Evolutionary conservation across 2,329 filamentous ascomycete genomes (phyloP).

Genomic region (Calonectria honghensis): DNA sequence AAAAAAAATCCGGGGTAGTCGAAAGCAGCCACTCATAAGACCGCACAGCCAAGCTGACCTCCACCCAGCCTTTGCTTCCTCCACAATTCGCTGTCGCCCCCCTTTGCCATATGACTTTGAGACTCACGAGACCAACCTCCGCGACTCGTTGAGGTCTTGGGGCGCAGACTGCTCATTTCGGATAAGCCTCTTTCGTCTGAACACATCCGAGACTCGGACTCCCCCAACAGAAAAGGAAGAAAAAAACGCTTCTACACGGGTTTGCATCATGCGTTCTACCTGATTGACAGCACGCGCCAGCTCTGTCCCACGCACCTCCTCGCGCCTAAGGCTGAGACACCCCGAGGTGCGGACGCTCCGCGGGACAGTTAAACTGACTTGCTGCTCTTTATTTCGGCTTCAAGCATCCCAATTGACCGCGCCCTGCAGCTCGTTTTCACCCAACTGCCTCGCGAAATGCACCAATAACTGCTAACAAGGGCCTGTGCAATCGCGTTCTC

Average conservation of each 20-base stretch:
- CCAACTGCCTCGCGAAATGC: slow-evolving; percentile 28
- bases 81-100: slow-evolving; percentile 32
- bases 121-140: slow-evolving; percentile 35
- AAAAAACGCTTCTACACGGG: neutral
- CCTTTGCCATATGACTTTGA: slow-evolving; percentile 52
- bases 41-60: slow-evolving; percentile 29
- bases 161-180: slow-evolving; percentile 7
- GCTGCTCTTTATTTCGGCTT: neutral
- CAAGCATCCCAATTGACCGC: slow-evolving; percentile 17
- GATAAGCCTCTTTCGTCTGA: slow-evolving; percentile 20
- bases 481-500: slow-evolving; percentile 2
- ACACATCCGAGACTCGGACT: slow-evolving; percentile 8
- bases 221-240: slow-evolving; percentile 28
- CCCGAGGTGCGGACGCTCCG: neutral
- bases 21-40: slow-evolving; percentile 49
- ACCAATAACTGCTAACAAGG: slow-evolving; percentile 10
- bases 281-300: slow-evolving; percentile 33
- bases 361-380: slow-evolving; percentile 1
- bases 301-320: slow-evolving; percentile 6
- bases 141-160: slow-evolving; percentile 24
- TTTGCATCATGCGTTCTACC: slow-evolving; percentile 37
- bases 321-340: neutral
- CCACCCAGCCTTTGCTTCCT: slow-evolving; percentile 33
- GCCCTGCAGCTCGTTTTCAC: neutral
- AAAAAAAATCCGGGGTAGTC: slow-evolving; percentile 51